Evolutionary conservation across 2,329 filamentous ascomycete genomes (phyloP).

Genomic region (Colletotrichum liaoningense): DNA sequence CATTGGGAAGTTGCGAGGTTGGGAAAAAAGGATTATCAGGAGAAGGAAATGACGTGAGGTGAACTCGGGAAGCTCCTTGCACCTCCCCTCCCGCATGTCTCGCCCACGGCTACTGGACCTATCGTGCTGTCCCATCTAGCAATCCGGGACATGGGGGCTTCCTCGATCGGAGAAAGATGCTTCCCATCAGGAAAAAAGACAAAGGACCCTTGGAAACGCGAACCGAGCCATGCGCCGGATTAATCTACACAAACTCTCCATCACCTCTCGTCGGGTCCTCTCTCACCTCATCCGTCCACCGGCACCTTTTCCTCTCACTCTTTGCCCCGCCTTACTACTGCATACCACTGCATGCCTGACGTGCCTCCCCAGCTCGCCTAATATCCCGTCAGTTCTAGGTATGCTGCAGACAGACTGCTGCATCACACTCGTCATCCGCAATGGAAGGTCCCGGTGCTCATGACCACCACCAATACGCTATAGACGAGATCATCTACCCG

Average conservation of each 20-base stretch:
- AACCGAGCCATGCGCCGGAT: not conserved
- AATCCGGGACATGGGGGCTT: not conserved
- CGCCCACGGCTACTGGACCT: not conserved
- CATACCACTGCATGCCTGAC: not conserved
- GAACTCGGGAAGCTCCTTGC: not conserved
- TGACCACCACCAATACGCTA: not conserved
- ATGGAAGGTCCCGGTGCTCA: not conserved
- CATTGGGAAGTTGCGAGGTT: not conserved
- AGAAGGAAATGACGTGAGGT: not conserved
- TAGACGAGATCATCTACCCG: not conserved
- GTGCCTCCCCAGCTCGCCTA: not conserved
- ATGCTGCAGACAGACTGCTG: conserved; percentile 2
- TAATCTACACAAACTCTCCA: not conserved
- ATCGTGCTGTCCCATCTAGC: too few species aligned
- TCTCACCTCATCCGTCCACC: not conserved
- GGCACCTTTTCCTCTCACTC: not conserved
- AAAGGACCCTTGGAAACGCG: not conserved
- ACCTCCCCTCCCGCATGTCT: not conserved
- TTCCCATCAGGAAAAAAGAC: not conserved
- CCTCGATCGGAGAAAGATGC: not conserved
- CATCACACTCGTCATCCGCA: not conserved
- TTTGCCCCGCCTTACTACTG: not conserved
- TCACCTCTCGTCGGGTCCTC: not conserved
- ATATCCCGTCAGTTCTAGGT: not conserved
- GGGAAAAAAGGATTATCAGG: not conserved